Base-by-base conservation (phyloP, 2,329 filamentous ascomycete species). In the Sclerotiophoma versabilis region DNA sequence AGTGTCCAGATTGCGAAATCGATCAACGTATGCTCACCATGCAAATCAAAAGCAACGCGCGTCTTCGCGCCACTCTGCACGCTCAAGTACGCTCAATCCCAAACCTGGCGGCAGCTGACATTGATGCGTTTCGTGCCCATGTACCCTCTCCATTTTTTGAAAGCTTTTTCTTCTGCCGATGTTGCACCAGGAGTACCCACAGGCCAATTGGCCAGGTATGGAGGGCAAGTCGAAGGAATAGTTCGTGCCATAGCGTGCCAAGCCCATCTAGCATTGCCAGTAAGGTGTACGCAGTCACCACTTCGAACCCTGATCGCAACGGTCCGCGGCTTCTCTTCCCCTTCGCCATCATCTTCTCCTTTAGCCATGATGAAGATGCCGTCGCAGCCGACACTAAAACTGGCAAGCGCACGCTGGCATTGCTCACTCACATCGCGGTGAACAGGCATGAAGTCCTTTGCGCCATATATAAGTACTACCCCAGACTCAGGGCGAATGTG, bases 211-310 rank as follows among this genome's bases (percentile, higher is more conserved):
- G 82, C 79, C 44, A 98, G 77, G 74, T 87, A 89, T 0, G 79
- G 76, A 0, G 93, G 93, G 73, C 93, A 98, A 0, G 91, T 96
- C 1, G 80, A 84, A 39, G 87, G 84, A 37, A 97, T 72, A 3
- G 97, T 89, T 70, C 92, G 93, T 2, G 95, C 93, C 42, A 98
- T 93, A 10, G 91, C 93, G 76, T 98, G 95, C 93, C 93, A 98
- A 3, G 93, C 93, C 77, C 91, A 96, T 39, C 95, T 83, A 6
- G 91, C 89, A 55, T 88, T 83, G 23, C 89, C 84, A 43, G 86
- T 88, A 89, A 99, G 96, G 71, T 96, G 92, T 0, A 98, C 86
- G 5, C 87, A 91, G 77, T 98, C 93, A 0, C 95, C 93, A 2
- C 92, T 96, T 26, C 88, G 83, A 30, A 98, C 80, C 33, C 67